phyloP scores from a whole-genome alignment of 805 yeast genomes.

The Candida palmyrensis region DNA sequence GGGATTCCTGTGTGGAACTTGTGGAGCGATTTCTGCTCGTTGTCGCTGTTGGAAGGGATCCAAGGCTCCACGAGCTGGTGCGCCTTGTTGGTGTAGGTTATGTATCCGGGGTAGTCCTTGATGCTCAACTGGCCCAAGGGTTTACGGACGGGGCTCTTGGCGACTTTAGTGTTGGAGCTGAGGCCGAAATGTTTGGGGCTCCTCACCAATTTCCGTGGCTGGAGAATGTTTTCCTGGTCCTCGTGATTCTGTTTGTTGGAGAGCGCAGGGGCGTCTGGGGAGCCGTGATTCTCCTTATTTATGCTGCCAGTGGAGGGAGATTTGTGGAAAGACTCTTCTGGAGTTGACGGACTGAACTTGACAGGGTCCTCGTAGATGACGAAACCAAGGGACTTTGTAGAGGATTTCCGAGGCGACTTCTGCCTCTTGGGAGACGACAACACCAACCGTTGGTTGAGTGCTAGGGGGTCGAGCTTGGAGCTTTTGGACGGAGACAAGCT shows the following conservation, averaged over 20 bases:
- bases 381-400: background rate
- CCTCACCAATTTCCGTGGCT: constrained; percentile 19
- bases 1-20: constrained; percentile 25
- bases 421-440: constrained; percentile 1
- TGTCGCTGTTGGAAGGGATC: constrained; percentile 25
- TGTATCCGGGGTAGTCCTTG: constrained; percentile 26
- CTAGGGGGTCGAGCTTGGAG: constrained; percentile 6
- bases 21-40: constrained; percentile 24
- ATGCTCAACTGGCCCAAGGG: constrained; percentile 26
- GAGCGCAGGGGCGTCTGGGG: background rate
- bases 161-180: background rate
- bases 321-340: background rate
- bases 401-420: background rate
- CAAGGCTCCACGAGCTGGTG: constrained; percentile 21
- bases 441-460: constrained; percentile 4
- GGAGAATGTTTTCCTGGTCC: constrained; percentile 40
- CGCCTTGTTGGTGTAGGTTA: constrained; percentile 8
- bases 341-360: background rate
- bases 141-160: constrained; percentile 10
- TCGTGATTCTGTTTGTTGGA: constrained; percentile 20
- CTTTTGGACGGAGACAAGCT: constrained; percentile 11
- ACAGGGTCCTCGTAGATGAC: constrained; percentile 4
- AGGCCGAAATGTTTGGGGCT: background rate
- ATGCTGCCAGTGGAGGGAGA: background rate
- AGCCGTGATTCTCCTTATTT: constrained; percentile 1